Percentiles rank a stretch among this genome's conserved stretches.
phyloP scores from a whole-genome alignment of 202 grass and related monocot genomes.

The Hordeum pubiflorum region DNA sequence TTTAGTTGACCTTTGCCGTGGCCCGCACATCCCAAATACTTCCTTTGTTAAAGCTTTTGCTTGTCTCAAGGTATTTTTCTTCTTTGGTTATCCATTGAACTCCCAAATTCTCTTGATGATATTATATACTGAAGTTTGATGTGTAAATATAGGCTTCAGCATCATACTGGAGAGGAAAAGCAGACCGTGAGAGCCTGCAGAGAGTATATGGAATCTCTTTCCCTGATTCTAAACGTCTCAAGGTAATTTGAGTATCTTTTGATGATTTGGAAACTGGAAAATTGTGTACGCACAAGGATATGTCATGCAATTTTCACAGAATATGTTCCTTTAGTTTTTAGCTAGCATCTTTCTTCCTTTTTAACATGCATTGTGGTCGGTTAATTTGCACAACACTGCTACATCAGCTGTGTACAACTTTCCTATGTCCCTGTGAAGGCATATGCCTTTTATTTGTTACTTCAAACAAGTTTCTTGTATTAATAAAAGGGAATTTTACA shows the following conservation, averaged over 20 bases:
- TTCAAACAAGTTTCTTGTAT: background rate
- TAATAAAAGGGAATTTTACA: background rate
- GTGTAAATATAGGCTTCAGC: conserved; percentile 73
- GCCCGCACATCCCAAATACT: conserved; percentile 92
- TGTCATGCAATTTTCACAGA: background rate
- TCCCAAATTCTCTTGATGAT: background rate
- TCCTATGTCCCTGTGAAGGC: background rate
- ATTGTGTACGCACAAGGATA: background rate
- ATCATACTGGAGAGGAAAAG: conserved; percentile 96
- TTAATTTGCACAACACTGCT: conserved; percentile 5
- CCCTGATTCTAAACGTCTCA: conserved; percentile 90
- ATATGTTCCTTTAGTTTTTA: background rate
- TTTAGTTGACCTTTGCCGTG: conserved; percentile 95
- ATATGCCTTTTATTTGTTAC: background rate
- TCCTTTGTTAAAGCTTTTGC: conserved; percentile 96
- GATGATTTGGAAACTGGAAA: background rate
- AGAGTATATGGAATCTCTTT: conserved; percentile 99
- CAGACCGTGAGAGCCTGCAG: conserved; percentile 90
- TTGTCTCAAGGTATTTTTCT: conserved; percentile 75
- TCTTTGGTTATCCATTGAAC: conserved; percentile 16
- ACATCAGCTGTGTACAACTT: background rate
- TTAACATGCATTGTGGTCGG: background rate
- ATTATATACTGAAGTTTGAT: conserved; percentile 19
- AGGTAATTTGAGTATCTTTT: conserved; percentile 37
- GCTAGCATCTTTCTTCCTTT: background rate